Conservation (phyloP, 768 basidiomycete species). For the Serpula lacrymans region DNA sequence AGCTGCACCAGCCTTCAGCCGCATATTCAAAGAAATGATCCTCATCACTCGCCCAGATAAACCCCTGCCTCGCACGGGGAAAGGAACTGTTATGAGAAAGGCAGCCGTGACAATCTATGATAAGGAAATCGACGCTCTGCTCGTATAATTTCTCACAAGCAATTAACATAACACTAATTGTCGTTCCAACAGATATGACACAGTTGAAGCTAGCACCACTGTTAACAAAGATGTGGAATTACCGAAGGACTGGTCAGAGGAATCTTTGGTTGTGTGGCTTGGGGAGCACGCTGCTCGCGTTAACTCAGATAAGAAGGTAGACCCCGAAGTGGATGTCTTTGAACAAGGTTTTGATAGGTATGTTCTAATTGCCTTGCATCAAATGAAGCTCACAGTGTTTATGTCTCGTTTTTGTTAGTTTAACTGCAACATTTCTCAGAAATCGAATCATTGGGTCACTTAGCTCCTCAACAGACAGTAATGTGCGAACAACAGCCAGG, state of each 20-base stretch:
- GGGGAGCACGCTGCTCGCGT: slow-evolving; percentile 4
- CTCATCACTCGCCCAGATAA: slow-evolving; percentile 35
- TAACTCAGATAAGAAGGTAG: background rate
- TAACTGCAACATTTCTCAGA: slow-evolving; percentile 33
- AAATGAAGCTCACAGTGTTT: background rate
- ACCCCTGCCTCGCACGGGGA: slow-evolving; percentile 37
- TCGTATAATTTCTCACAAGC: slow-evolving; percentile 4
- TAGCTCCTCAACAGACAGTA: slow-evolving; percentile 3
- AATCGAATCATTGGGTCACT: slow-evolving; percentile 29
- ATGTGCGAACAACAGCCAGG: slow-evolving; percentile 4
- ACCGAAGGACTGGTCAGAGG: slow-evolving; percentile 4
- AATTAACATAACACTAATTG: background rate
- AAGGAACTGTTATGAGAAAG: slow-evolving; percentile 21
- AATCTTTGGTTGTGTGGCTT: slow-evolving; percentile 10
- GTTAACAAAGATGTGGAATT: background rate
- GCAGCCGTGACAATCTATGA: slow-evolving; percentile 15
- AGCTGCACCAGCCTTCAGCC: slow-evolving; percentile 35
- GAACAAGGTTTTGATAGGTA: slow-evolving; percentile 36
- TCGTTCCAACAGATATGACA: slow-evolving; percentile 4
- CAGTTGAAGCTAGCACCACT: background rate
- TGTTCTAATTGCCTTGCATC: background rate
- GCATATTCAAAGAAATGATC: slow-evolving; percentile 52
- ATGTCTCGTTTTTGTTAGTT: slow-evolving; percentile 11
- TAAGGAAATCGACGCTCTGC: slow-evolving; percentile 21
- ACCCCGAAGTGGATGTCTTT: slow-evolving; percentile 17